These are phyloP conservation scores for Cyberlindnera galapagoensis DNA, from an alignment of 805 yeast genomes.

Conservation along the genomic window DNA sequence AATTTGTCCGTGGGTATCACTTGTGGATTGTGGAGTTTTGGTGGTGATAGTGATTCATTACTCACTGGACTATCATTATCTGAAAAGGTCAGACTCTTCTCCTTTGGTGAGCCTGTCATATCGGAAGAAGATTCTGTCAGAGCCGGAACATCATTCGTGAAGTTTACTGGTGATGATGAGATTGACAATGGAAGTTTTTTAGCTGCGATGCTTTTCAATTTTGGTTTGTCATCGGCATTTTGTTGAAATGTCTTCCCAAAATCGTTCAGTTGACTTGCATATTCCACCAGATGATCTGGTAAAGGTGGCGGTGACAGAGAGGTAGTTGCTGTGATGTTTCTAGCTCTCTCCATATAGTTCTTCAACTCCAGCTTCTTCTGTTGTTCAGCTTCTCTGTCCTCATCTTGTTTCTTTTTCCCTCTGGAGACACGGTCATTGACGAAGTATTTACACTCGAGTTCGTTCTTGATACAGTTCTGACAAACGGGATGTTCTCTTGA, in stretches of 20 bases:
- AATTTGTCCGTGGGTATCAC: conserved; percentile 19
- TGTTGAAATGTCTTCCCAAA: too few relatives aligned
- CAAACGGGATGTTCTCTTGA: conserved; percentile 47
- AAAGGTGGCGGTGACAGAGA: conserved; percentile 9
- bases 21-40: conserved; percentile 22
- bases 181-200: not conserved
- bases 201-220: too few relatives aligned
- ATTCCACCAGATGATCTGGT: too few relatives aligned
- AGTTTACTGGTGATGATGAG: not conserved
- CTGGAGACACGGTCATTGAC: conserved; percentile 46
- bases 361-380: conserved; percentile 21
- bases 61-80: conserved; percentile 22
- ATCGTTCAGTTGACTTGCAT: too few relatives aligned
- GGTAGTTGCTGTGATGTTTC: conserved; percentile 8
- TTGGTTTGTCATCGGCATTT: too few relatives aligned
- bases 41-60: conserved; percentile 24
- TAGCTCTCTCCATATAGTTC: conserved; percentile 20
- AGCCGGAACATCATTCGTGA: conserved; percentile 2
- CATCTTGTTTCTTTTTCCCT: conserved; percentile 23
- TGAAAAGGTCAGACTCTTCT: conserved; percentile 18
- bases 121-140: conserved; percentile 11
- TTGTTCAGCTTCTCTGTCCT: conserved; percentile 19
- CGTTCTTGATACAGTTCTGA: conserved; percentile 40
- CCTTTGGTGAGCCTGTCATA: conserved; percentile 15
- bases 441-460: conserved; percentile 46